These are phyloP conservation scores for Neophaeococcomyces aloes DNA, from an alignment of 2,329 filamentous ascomycete species.

Conservation along the genomic window DNA sequence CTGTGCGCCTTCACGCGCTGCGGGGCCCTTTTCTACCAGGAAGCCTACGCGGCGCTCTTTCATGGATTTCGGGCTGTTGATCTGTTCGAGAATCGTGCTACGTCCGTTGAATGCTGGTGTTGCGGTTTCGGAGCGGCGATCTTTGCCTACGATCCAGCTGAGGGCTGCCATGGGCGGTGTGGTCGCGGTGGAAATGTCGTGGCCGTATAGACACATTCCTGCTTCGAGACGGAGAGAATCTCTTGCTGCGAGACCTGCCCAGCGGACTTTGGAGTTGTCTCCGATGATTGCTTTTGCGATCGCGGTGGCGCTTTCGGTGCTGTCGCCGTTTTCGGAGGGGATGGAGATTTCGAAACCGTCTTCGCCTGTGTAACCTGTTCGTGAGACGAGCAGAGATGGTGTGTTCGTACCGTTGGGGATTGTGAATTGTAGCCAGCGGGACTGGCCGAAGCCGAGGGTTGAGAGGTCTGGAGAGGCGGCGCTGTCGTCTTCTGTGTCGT, in stretches of 20 bases:
- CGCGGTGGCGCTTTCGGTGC: conserved; percentile 28
- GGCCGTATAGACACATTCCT: conserved; percentile 99
- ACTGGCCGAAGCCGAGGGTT: conserved; percentile 72
- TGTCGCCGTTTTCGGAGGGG: conserved; percentile 52
- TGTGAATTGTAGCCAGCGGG: conserved; percentile 54
- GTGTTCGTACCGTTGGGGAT: conserved; percentile 43
- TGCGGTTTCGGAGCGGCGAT: conserved; percentile 47
- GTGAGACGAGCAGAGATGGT: conserved; percentile 59
- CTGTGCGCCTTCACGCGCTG: conserved; percentile 78
- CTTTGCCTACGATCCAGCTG: conserved; percentile 75
- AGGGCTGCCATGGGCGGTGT: conserved; percentile 58
- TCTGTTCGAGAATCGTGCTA: conserved; percentile 63
- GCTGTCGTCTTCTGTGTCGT: conserved; percentile 30
- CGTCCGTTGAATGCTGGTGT: conserved; percentile 73
- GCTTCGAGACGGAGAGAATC: conserved; percentile 91
- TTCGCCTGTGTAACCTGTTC: conserved; percentile 93
- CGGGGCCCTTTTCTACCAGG: conserved; percentile 65
- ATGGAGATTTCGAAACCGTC: conserved; percentile 97
- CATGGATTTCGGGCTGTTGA: conserved; percentile 51
- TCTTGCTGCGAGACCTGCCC: conserved; percentile 80
- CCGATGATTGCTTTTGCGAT: conserved; percentile 61
- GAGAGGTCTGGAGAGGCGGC: conserved; percentile 40
- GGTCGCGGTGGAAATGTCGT: conserved; percentile 75
- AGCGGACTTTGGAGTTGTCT: conserved; percentile 55
- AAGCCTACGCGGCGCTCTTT: conserved; percentile 69